Percentiles rank a stretch among this genome's conserved stretches.
Evolutionary conservation across 2,329 filamentous ascomycete genomes (phyloP).

Genomic region (Beauveria sp.): DNA sequence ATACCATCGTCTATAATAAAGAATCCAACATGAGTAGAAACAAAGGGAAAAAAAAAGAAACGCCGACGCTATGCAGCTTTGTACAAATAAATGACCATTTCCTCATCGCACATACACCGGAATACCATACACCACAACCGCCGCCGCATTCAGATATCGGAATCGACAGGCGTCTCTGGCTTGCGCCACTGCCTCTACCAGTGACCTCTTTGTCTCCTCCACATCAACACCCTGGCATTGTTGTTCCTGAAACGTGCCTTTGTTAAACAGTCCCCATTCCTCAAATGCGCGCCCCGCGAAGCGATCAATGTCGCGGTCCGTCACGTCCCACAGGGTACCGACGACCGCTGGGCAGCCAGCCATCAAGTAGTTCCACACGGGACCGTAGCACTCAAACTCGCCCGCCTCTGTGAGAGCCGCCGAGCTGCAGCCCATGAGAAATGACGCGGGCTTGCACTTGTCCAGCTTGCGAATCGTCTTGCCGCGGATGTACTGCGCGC

Average conservation of each 20-base stretch:
- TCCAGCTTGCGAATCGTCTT: conserved; percentile 73
- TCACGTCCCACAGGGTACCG: conserved; percentile 95
- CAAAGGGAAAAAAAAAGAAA: background rate
- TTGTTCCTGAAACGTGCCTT: conserved; percentile 35
- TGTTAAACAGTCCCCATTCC: conserved; percentile 69
- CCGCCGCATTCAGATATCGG: conserved; percentile 86
- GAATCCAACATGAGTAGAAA: too few species aligned
- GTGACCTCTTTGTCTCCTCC: conserved; percentile 13
- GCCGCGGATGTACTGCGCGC: conserved; percentile 86
- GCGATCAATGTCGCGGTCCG: conserved; percentile 92
- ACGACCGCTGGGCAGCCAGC: conserved; percentile 81
- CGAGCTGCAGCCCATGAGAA: conserved; percentile 92
- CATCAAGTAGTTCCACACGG: conserved; percentile 85
- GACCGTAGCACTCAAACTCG: conserved; percentile 84
- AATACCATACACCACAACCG: conserved; percentile 89
- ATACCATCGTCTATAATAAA: background rate
- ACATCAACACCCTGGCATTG: conserved; percentile 21
- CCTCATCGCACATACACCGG: conserved; percentile 63
- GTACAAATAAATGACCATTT: background rate
- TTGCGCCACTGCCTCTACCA: conserved; percentile 74
- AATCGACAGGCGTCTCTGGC: conserved; percentile 76
- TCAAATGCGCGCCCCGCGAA: conserved; percentile 75
- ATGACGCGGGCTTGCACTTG: conserved; percentile 65
- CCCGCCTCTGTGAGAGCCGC: conserved; percentile 70
- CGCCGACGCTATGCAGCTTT: conserved; percentile 8